Evolutionary conservation across 306 rosid species (phyloP), one percentile per base, ranked within the genome.

Genomic region (Pyrus betulifolia): DNA sequence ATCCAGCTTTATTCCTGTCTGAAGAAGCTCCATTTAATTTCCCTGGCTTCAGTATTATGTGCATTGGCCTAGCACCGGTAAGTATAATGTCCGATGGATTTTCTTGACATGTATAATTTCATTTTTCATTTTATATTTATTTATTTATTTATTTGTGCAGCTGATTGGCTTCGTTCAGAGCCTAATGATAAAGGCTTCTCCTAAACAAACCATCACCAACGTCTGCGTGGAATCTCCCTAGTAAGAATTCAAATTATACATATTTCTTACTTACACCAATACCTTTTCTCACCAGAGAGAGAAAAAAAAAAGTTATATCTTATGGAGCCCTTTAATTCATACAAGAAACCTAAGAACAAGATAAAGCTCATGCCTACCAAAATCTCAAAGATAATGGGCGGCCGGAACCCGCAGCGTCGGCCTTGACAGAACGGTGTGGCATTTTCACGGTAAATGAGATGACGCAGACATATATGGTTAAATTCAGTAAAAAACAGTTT

Each of bases 31-130:
- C 98, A 2, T 90, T 94, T 72, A 5, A 85, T 75, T 94, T 78
- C 82, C 98, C 98, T 11, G 98, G 97, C 68, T 94, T 92, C 92
- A 89, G 96, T 76, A 72, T 94, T 46, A 74, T 89, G 91, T 94
- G 96, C 76, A 78, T 84, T 23, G 96, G 88, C 68, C 54, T 92
- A 70, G 84, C 82, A 64, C 71, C 73, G 85, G 98, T 94, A 77
- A 70, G 90, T 69, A 28, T 4, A 15, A 42, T 15, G 17, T 51
- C 55, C 21, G 21, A 15, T 51, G 21, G 21, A 15, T 51, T 79
- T 60, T 64, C 66, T 74, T 74, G 65, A 64, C 61, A 66, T 10
- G 38, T 10, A 13, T n/a, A 25, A 11, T 69, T 42, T 42, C 12
- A 42, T 42, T 38, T 13, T 66, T 33, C 18, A 5, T 51, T 51